Base-by-base conservation (phyloP, 73 alveolate genomes). In the Tetrahymena thermophila region DNA sequence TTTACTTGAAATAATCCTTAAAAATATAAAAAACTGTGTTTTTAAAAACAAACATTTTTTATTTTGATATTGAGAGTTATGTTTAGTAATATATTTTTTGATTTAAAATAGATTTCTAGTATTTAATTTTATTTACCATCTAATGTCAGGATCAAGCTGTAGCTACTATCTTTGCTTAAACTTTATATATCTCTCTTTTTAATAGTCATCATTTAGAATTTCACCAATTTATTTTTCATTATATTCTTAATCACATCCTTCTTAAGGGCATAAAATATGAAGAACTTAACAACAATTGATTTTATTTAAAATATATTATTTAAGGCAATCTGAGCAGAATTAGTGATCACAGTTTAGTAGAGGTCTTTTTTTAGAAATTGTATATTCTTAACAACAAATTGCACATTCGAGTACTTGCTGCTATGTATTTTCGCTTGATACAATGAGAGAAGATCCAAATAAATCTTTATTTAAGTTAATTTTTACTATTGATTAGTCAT, bases 71-170 rank as follows among this genome's bases (percentile, higher is more conserved):
- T n/a, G 42, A 6, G 6, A 37, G 10, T 40, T 40, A 40, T 40
- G 4, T 40, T 6, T 6, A 40, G 0, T 40, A 8, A 40, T 40
- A 7, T 9, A 40, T 9, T 40, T 40, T n/a, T 2, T 4, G 0
- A 40, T 40, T 40, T 9, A 40, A 40, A 40, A 40, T 40, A 40
- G 44, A 40, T 6, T 40, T 40, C 44, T 40, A 40, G 44, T 40
- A 40, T 40, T 37, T 37, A 6, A 37, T 37, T 37, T 56, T 21
- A 13, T 15, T 71, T 71, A 71, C 89, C 89, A 71, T 71, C 89
- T 97, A 11, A 97, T 85, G 23, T 94, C 55, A 16, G 98, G 98
- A 84, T 97, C 98, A 28, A 35, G 57, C 35, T 94, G 37, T 19
- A 96, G 35, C n/a, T 23, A 34, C 42, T 50, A 55, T 16, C 96